Percentiles rank a stretch among this genome's conserved stretches.
Conservation (phyloP, 257 asterid genomes). For the Ilex aquifolium region DNA sequence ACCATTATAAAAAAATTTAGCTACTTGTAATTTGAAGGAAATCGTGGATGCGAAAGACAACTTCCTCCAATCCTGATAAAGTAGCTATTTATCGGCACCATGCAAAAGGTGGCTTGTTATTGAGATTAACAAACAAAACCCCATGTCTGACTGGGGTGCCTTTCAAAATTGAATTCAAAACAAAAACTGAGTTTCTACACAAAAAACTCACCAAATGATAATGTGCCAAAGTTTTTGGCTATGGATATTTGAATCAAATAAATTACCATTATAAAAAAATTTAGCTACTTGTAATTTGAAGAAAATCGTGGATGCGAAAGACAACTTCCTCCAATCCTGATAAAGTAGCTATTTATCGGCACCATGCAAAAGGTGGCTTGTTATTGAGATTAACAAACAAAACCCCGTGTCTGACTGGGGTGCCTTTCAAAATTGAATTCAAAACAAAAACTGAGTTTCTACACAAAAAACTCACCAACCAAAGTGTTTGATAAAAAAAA, state of each 20-base stretch:
- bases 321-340: constrained; percentile 61
- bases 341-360: constrained; percentile 57
- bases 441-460: not conserved
- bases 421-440: constrained; percentile 24
- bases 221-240: no score
- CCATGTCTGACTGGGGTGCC: constrained; percentile 82
- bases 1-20: constrained; percentile 20
- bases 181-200: not conserved
- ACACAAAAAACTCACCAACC: not conserved
- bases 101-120: constrained; percentile 72
- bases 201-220: not conserved
- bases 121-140: constrained; percentile 33
- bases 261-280: not conserved
- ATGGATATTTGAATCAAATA: not conserved
- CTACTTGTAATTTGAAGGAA: constrained; percentile 62
- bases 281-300: constrained; percentile 70
- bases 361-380: constrained; percentile 79
- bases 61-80: constrained; percentile 62
- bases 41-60: not conserved
- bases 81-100: constrained; percentile 68
- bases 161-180: not conserved
- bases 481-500: not conserved
- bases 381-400: constrained; percentile 26
- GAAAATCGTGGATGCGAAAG: constrained; percentile 10
- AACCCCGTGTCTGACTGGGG: constrained; percentile 78